Percentiles rank a stretch among this genome's conserved stretches.
Conservation (phyloP, 768 basidiomycete genomes). For the Boletus eberwhitei region DNA sequence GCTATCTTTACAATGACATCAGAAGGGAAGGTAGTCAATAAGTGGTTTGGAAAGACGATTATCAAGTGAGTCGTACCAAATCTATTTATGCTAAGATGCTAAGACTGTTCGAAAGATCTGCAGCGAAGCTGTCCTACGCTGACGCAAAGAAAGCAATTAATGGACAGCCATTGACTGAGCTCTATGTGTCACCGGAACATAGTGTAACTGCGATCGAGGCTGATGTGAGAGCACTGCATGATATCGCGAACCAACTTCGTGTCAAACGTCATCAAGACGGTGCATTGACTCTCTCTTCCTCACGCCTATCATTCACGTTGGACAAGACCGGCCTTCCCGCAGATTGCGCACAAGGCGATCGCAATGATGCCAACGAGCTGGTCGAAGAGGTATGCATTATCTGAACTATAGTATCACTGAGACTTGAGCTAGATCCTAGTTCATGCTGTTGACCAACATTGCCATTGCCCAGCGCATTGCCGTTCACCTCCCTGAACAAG, state of each 20-base stretch:
- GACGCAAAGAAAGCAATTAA: slow-evolving; percentile 83
- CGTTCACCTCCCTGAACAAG: slow-evolving; percentile 92
- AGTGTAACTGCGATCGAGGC: slow-evolving; percentile 57
- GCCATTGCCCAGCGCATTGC: slow-evolving; percentile 92
- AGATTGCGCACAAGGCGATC: slow-evolving; percentile 69
- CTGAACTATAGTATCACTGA: not conserved
- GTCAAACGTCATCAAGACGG: slow-evolving; percentile 75
- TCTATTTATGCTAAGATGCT: not conserved
- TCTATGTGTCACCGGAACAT: slow-evolving; percentile 57
- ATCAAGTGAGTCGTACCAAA: slow-evolving; percentile 60
- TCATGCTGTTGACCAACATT: slow-evolving; percentile 91
- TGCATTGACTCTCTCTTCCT: slow-evolving; percentile 66
- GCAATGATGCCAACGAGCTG: slow-evolving; percentile 70
- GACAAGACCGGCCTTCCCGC: slow-evolving; percentile 76
- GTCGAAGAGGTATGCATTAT: slow-evolving; percentile 75
- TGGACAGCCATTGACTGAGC: slow-evolving; percentile 55
- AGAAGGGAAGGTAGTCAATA: slow-evolving; percentile 79
- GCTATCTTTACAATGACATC: slow-evolving; percentile 81
- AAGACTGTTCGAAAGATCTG: slow-evolving; percentile 53
- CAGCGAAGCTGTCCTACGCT: slow-evolving; percentile 78
- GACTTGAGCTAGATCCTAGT: slow-evolving; percentile 42
- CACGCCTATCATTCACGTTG: slow-evolving; percentile 71
- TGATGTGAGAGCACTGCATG: slow-evolving; percentile 70
- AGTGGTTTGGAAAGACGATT: slow-evolving; percentile 92
- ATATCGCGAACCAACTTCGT: slow-evolving; percentile 70